A percentile compares a stretch with the other conserved stretches of the same genome.
Conservation (phyloP, 768 basidiomycete genomes). For the Lanmaoa rubissima region DNA sequence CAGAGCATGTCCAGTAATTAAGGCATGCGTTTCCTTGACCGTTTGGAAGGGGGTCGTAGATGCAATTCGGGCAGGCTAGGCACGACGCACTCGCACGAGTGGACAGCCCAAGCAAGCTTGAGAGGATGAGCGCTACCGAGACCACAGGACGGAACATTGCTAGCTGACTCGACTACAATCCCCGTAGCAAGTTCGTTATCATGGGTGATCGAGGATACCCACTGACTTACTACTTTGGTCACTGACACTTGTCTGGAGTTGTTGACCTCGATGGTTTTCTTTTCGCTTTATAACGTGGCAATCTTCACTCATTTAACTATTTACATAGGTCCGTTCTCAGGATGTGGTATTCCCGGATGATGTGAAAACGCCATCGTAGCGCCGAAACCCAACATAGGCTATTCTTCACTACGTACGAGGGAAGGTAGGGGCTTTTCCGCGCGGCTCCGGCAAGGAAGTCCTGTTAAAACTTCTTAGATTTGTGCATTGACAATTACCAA, state of each 20-base stretch:
- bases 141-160: background rate
- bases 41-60: background rate
- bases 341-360: background rate
- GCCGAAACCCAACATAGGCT: background rate
- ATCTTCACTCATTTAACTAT: background rate
- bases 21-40: conserved; percentile 4
- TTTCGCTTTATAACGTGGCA: background rate
- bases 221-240: background rate
- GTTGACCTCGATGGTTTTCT: background rate
- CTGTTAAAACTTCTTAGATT: background rate
- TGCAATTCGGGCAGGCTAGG: conserved; percentile 1
- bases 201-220: background rate
- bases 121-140: background rate
- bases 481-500: background rate
- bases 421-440: background rate
- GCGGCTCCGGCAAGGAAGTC: too few relatives aligned
- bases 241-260: background rate
- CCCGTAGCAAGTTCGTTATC: background rate
- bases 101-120: conserved; percentile 1
- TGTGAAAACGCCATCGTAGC: background rate
- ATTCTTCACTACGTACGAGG: background rate
- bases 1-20: conserved; percentile 11
- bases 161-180: background rate
- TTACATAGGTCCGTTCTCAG: background rate
- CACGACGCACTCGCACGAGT: background rate